Conservation (phyloP, 2,329 filamentous ascomycete species). For the Sordariomycetes sp. region DNA sequence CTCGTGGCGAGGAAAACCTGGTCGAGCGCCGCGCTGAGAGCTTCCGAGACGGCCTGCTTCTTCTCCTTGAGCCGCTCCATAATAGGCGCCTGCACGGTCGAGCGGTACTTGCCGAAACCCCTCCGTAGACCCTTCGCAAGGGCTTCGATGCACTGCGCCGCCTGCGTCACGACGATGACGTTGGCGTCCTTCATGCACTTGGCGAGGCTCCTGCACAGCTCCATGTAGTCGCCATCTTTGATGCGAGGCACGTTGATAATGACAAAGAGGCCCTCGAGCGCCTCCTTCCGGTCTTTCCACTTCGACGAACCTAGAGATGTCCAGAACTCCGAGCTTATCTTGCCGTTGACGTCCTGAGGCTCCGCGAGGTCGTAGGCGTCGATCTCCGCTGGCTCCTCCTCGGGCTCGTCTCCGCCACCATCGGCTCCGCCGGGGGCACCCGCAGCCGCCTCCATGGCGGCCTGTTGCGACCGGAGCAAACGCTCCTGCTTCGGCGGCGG, state of each 20-base stretch:
- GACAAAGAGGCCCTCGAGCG: conserved; percentile 69
- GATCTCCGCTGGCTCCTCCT: conserved; percentile 53
- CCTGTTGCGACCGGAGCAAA: conserved; percentile 80
- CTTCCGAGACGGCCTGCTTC: conserved; percentile 81
- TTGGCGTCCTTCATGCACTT: conserved; percentile 99
- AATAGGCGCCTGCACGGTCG: conserved; percentile 74
- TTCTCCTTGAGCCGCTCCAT: conserved; percentile 97
- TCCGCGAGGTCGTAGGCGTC: conserved; percentile 77
- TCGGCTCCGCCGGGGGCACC: conserved; percentile 27
- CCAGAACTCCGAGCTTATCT: conserved; percentile 55
- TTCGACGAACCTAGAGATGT: conserved; percentile 84
- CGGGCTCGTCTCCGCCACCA: conserved; percentile 46
- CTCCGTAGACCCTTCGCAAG: conserved; percentile 77
- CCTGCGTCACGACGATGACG: conserved; percentile 84
- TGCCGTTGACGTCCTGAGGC: conserved; percentile 75
- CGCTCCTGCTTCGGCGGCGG: conserved; percentile 82
- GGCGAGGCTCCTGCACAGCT: conserved; percentile 72
- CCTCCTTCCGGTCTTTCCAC: conserved; percentile 98
- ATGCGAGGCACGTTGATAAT: conserved; percentile 78
- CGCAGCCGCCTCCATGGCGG: conserved; percentile 57
- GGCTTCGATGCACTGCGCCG: conserved; percentile 84
- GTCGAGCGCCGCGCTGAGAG: conserved; percentile 76
- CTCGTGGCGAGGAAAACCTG: conserved; percentile 53
- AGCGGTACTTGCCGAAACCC: conserved; percentile 69
- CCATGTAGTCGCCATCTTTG: conserved; percentile 81